A percentile compares a stretch with the other conserved stretches of the same genome.
phyloP scores from a whole-genome alignment of 352 stramenopile genomes.

The Albugo laibachii region DNA sequence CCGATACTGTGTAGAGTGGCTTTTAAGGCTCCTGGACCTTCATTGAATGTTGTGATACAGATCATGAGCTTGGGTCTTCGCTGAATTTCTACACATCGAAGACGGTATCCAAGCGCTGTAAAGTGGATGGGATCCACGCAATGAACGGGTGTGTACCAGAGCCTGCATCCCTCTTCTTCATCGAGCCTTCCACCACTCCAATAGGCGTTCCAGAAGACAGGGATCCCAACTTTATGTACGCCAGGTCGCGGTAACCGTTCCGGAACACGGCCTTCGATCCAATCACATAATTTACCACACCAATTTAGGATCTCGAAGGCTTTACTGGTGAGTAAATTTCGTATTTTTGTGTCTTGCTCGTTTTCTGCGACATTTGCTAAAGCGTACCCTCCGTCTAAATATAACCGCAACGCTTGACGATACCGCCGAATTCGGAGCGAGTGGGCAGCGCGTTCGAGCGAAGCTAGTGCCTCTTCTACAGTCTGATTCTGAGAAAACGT shows the following conservation, averaged over 20 bases:
- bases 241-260: constrained; percentile 53
- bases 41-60: constrained; percentile 78
- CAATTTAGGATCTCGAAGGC: constrained; percentile 76
- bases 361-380: constrained; percentile 67
- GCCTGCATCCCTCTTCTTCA: constrained; percentile 48
- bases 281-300: constrained; percentile 59
- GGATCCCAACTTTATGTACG: constrained; percentile 64
- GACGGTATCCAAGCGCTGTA: constrained; percentile 48
- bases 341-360: constrained; percentile 63
- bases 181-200: constrained; percentile 47
- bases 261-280: constrained; percentile 62
- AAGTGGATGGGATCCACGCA: constrained; percentile 47
- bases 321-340: constrained; percentile 70
- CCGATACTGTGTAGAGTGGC: constrained; percentile 55
- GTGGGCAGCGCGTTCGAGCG: constrained; percentile 41
- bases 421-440: constrained; percentile 41
- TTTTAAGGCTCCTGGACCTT: constrained; percentile 41
- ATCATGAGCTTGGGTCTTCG: constrained; percentile 60
- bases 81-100: constrained; percentile 56
- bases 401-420: constrained; percentile 60
- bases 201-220: constrained; percentile 47
- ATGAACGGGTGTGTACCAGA: constrained; percentile 72
- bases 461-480: constrained; percentile 56
- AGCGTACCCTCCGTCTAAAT: constrained; percentile 64
- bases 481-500: constrained; percentile 56